Evolutionary conservation across 2,329 filamentous ascomycete species (phyloP), one percentile per base, ranked within the genome.

Genomic region (Acarospora socialis): DNA sequence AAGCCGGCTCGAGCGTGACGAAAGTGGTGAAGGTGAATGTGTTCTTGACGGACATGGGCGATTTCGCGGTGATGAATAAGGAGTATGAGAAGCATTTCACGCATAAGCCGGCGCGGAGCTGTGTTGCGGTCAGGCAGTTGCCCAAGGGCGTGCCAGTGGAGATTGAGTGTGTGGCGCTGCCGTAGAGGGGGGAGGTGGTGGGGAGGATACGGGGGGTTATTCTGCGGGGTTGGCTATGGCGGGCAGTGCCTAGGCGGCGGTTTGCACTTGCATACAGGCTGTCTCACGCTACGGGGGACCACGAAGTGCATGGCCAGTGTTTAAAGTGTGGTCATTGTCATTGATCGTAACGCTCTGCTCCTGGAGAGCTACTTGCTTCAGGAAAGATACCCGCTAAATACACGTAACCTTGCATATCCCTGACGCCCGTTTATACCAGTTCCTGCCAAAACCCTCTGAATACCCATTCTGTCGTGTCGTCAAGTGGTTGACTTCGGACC

Each of bases 61-160:
- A 79, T 48, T 80, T 78, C 47, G 63, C 59, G 54, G 73, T 74
- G 53, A 83, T 92, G 80, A 92, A 93, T 60, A 67, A 67, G 43
- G 78, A 81, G 50, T 92, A 90, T 56, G 77, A 76, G 56, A 77
- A 83, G 59, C 83, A 76, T 67, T 86, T 87, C 57, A 59, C 67
- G 38, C 77, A 82, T 61, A 86, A 83, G 69, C 83, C 83, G 13
- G 79, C 81, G n/a, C 70, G 82, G 45, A 84, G 77, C 60, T 93
- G 83, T 53, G 82, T 93, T 33, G 83, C 83, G 4, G 86, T 92
- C 43, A 86, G 90, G 67, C 74, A 81, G 46, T 68, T 93, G 42
- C 84, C 84, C 39, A 83, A 86, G 67, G 75, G 76, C 35, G 83
- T 84, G 24, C 76, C 83, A 38, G 75, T 93, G 15, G 84, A 92